phyloP scores from a whole-genome alignment of 2,329 filamentous ascomycete species.

The Penicillium sp. region DNA sequence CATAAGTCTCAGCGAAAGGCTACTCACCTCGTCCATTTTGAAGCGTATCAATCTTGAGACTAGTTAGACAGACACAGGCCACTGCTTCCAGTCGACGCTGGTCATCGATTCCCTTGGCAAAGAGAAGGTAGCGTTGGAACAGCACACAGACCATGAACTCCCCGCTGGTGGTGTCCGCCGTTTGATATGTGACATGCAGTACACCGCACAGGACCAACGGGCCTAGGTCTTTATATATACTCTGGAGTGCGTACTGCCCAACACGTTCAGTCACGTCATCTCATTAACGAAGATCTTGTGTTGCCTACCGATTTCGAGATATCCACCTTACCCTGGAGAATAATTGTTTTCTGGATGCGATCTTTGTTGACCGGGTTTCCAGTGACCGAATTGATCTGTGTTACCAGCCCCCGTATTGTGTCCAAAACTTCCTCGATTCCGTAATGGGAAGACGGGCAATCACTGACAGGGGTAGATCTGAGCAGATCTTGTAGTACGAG shows the following conservation, averaged over 20 bases:
- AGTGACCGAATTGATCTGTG: constrained; percentile 75
- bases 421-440: constrained; percentile 66
- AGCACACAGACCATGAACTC: constrained; percentile 76
- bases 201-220: constrained; percentile 73
- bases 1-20: constrained; percentile 10
- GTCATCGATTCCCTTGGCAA: constrained; percentile 60
- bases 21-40: constrained; percentile 29
- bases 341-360: constrained; percentile 70
- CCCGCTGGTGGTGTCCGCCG: constrained; percentile 57
- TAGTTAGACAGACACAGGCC: constrained; percentile 58
- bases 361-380: constrained; percentile 62
- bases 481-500: constrained; percentile 76
- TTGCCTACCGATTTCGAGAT: constrained; percentile 61
- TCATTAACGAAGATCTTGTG: neutral
- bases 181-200: constrained; percentile 74
- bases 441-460: constrained; percentile 74
- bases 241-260: constrained; percentile 30
- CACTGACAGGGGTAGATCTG: constrained; percentile 70
- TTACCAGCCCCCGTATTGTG: constrained; percentile 63
- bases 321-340: constrained; percentile 69
- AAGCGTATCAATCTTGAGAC: constrained; percentile 32
- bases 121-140: constrained; percentile 70
- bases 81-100: constrained; percentile 63
- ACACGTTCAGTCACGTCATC: neutral
- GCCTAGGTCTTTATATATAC: constrained; percentile 68